Evolutionary conservation across 805 yeast genomes (phyloP).

Genomic region (Spathaspora passalidarum): DNA sequence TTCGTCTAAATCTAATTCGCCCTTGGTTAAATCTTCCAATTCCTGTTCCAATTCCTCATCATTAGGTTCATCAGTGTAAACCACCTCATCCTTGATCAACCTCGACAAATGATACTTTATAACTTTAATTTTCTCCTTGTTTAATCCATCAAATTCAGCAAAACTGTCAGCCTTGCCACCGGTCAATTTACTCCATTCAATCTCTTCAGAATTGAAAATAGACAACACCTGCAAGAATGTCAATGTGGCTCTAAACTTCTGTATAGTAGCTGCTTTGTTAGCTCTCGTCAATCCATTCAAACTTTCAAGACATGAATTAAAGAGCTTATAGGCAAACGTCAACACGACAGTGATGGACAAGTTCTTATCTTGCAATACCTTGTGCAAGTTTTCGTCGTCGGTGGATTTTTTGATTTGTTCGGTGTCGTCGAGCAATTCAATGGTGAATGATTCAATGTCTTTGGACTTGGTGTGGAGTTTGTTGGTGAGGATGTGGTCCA

Average conservation of each 20-base stretch:
- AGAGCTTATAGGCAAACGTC: conserved; percentile 34
- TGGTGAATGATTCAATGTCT: conserved; percentile 58
- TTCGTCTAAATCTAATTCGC: conserved; percentile 22
- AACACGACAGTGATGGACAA: conserved; percentile 34
- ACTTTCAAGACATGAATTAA: conserved; percentile 28
- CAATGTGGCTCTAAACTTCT: conserved; percentile 34
- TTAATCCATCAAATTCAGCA: conserved; percentile 23
- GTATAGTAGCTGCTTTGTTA: conserved; percentile 26
- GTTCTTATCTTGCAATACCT: conserved; percentile 57
- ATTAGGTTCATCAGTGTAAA: conserved; percentile 19
- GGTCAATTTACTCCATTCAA: conserved; percentile 32
- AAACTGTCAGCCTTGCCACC: conserved; percentile 28
- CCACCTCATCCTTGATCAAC: conserved; percentile 36
- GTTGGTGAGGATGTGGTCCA: conserved; percentile 63
- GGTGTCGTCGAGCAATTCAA: conserved; percentile 63
- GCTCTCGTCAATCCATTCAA: conserved; percentile 19
- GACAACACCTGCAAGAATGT: conserved; percentile 29
- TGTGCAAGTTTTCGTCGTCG: conserved; percentile 38
- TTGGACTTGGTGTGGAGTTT: conserved; percentile 56
- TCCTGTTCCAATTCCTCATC: conserved; percentile 27
- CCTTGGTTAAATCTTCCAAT: conserved; percentile 18
- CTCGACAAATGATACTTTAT: conserved; percentile 37
- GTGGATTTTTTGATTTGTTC: conserved; percentile 53
- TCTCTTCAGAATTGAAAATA: conserved; percentile 23
- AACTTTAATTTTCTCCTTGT: conserved; percentile 31